These are phyloP conservation scores for Phellopilus nigrolimitatus DNA, from an alignment of 1,284 basidiomycete species.

Conservation along the genomic window DNA sequence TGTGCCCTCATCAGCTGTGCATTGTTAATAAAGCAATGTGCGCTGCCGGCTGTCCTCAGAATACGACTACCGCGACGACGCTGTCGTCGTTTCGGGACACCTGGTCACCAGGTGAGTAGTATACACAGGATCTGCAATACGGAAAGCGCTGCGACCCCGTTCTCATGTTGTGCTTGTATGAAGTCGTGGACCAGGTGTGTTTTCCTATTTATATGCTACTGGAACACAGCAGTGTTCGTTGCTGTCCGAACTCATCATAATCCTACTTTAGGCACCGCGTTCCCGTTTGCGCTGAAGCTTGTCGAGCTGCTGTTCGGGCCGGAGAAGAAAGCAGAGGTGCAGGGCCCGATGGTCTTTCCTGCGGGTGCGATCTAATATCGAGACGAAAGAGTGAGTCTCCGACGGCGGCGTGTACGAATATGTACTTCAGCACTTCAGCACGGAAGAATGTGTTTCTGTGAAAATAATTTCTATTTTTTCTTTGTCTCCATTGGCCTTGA, in stretches of 20 bases:
- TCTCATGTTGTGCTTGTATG: background rate
- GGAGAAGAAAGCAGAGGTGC: slow-evolving; percentile 63
- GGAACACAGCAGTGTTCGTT: too few relatives aligned
- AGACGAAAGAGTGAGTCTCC: background rate
- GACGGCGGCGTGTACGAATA: background rate
- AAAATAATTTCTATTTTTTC: too few relatives aligned
- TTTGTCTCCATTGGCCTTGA: too few relatives aligned
- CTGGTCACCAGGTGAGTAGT: slow-evolving; percentile 67
- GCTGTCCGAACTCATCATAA: too few relatives aligned
- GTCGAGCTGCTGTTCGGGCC: slow-evolving; percentile 66
- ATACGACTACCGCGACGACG: slow-evolving; percentile 73
- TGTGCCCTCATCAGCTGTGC: too few relatives aligned
- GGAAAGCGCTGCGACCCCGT: slow-evolving; percentile 4
- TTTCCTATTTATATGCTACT: too few relatives aligned
- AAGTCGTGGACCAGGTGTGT: slow-evolving; percentile 74
- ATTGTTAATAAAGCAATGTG: slow-evolving; percentile 7
- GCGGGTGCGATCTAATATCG: slow-evolving; percentile 31
- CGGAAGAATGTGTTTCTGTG: too few relatives aligned
- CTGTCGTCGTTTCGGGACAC: slow-evolving; percentile 72
- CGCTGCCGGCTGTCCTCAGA: slow-evolving; percentile 37
- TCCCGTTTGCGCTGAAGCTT: slow-evolving; percentile 71
- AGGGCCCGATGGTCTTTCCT: slow-evolving; percentile 77
- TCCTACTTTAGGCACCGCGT: slow-evolving; percentile 57
- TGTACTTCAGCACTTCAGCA: too few relatives aligned
- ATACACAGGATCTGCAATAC: background rate